These are phyloP conservation scores for Geotrichum phurueaensis DNA, from an alignment of 1,139 yeast species.

Conservation along the genomic window DNA sequence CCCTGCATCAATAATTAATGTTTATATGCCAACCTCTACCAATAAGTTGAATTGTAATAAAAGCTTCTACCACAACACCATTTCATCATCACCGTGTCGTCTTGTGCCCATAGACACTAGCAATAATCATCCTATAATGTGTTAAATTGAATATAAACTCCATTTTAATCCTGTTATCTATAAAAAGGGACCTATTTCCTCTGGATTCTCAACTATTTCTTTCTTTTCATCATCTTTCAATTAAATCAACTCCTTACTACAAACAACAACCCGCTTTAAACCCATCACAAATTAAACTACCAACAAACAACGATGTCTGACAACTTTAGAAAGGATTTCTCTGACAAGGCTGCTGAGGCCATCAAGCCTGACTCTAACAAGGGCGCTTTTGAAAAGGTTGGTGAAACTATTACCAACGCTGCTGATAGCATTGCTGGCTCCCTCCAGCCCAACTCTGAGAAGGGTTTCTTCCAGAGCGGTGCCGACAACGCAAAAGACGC, in stretches of 20 bases:
- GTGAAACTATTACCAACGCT: constrained; percentile 62
- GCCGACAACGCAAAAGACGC: constrained; percentile 43
- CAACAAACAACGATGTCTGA: constrained; percentile 12
- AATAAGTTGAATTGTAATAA: background rate
- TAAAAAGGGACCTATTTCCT: background rate
- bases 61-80: background rate
- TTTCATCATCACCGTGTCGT: background rate
- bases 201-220: background rate
- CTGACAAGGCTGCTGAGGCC: constrained; percentile 61
- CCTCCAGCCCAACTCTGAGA: constrained; percentile 56
- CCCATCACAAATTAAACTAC: background rate
- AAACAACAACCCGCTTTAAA: background rate
- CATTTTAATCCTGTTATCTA: background rate
- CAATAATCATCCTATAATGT: background rate
- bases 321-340: constrained; percentile 66
- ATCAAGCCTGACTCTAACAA: constrained; percentile 72
- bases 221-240: background rate
- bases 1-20: background rate
- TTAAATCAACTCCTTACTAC: background rate
- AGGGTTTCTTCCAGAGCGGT: constrained; percentile 61
- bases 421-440: constrained; percentile 59
- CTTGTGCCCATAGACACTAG: background rate
- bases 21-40: background rate
- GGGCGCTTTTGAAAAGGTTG: constrained; percentile 56
- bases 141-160: background rate